Conservation (phyloP, 441 rosid genomes). For the Aleurites moluccanus region DNA sequence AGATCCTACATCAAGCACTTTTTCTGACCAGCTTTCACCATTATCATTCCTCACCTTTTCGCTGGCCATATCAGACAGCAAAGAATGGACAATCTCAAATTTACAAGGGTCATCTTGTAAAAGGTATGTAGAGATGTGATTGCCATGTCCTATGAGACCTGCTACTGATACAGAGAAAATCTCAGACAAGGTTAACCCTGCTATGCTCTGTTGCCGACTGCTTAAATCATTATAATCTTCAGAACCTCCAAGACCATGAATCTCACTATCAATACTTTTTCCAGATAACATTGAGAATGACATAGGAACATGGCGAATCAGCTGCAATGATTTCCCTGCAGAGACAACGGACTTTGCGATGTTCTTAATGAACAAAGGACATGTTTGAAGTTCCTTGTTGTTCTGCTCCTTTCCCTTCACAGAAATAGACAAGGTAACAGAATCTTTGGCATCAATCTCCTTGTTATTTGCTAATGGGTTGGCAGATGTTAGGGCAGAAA, state of each 20-base stretch:
- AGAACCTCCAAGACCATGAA: conserved; percentile 38
- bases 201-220: conserved; percentile 35
- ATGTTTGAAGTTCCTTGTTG: conserved; percentile 41
- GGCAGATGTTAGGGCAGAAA: conserved; percentile 29
- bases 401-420: conserved; percentile 54
- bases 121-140: conserved; percentile 59
- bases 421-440: conserved; percentile 35
- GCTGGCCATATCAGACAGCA: conserved; percentile 31
- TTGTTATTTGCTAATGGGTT: conserved; percentile 35
- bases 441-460: conserved; percentile 44
- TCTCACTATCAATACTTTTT: conserved; percentile 30
- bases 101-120: conserved; percentile 44
- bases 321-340: conserved; percentile 96
- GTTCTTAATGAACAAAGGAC: conserved; percentile 78
- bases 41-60: conserved; percentile 29
- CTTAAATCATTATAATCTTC: conserved; percentile 22
- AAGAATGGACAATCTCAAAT: conserved; percentile 38
- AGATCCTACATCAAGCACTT: conserved; percentile 34
- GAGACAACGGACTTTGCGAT: conserved; percentile 73
- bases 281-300: conserved; percentile 37
- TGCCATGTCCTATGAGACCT: conserved; percentile 75
- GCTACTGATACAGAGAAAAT: conserved; percentile 72
- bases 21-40: conserved; percentile 39
- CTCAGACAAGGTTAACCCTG: conserved; percentile 73
- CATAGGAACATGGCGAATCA: conserved; percentile 63